Evolutionary conservation across 2,329 filamentous ascomycete genomes (phyloP), one percentile per base, ranked within the genome.

Genomic region (Calonectria ilicicola): DNA sequence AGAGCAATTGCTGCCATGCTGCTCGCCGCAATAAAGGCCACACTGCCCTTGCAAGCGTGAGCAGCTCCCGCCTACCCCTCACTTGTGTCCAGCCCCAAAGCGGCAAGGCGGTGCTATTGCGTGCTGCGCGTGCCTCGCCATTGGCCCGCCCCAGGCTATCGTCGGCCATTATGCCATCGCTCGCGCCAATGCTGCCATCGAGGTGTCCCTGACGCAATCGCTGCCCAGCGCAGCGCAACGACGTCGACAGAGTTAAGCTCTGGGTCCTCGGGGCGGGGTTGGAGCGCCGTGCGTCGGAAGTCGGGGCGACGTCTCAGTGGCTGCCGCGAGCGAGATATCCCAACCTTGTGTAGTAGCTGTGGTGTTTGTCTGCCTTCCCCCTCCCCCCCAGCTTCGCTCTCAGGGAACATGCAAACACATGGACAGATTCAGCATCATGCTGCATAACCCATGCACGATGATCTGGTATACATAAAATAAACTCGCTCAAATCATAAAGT

Each of bases 131-230:
- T 23, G 9, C 6, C 26, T 26, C 44, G 23, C 63, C 35, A 79
- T 79, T 80, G 78, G 78, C 35, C 65, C 7, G 7, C 6, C 7
- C 35, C 49, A 2, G 38, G 32, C n/a, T n/a, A n/a, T n/a, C n/a
- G n/a, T n/a, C n/a, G n/a, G n/a, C 23, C 70, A 79, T 79, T 79
- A 65, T 79, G 78, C 78, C 77, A 79, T 79, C 67, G 38, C 64
- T 26, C 15, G 56, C 72, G 72, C 53, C 75, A 74, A 79, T 79
- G 72, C 76, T 79, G 78, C 76, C 78, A 79, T 79, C 77, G 76
- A 60, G 32, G 27, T 47, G 75, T 73, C 70, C 76, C 76, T 79
- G 78, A 79, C 77, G 78, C 78, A 74, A 79, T 78, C 71, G 71
- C 60, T 47, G 49, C 65, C 35, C 26, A 26, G 58, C 23, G 42